Percentiles rank a stretch among this genome's conserved stretches.
These are phyloP conservation scores for Pilobolus umbonatus DNA, from an alignment of 192 early-diverging fungal species.

Conservation along the genomic window DNA sequence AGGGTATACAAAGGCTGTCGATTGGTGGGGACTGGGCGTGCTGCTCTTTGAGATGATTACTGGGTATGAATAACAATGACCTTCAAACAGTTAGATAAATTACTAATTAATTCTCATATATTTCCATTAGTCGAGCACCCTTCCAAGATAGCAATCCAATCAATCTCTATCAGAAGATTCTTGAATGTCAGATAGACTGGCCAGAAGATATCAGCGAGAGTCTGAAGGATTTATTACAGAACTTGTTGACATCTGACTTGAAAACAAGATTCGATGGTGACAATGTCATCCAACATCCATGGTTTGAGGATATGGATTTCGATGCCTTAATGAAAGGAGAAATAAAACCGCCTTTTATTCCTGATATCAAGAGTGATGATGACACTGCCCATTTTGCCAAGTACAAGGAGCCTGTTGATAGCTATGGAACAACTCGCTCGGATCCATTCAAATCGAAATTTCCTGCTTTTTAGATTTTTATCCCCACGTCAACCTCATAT, in stretches of 20 bases:
- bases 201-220: constrained; percentile 64
- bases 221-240: constrained; percentile 70
- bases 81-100: too few relatives aligned
- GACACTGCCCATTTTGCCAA: constrained; percentile 37
- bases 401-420: constrained; percentile 22
- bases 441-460: constrained; percentile 24
- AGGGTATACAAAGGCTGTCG: constrained; percentile 79
- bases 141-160: constrained; percentile 87
- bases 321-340: constrained; percentile 38
- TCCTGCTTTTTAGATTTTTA: constrained; percentile 17
- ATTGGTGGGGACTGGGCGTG: constrained; percentile 96
- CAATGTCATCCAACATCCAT: constrained; percentile 80
- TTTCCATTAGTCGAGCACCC: constrained; percentile 61
- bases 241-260: constrained; percentile 70
- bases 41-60: constrained; percentile 90
- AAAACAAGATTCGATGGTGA: constrained; percentile 74
- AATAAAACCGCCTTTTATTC: constrained; percentile 48
- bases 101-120: too few relatives aligned
- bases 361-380: constrained; percentile 40
- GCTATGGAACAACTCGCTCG: constrained; percentile 7
- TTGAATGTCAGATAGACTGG: constrained; percentile 68
- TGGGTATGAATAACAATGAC: constrained; percentile 52
- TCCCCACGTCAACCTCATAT: neutral
- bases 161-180: constrained; percentile 86
- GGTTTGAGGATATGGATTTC: constrained; percentile 61